Conservation (phyloP, 73 alveolate species). For the Paramecium pentaurelia region DNA sequence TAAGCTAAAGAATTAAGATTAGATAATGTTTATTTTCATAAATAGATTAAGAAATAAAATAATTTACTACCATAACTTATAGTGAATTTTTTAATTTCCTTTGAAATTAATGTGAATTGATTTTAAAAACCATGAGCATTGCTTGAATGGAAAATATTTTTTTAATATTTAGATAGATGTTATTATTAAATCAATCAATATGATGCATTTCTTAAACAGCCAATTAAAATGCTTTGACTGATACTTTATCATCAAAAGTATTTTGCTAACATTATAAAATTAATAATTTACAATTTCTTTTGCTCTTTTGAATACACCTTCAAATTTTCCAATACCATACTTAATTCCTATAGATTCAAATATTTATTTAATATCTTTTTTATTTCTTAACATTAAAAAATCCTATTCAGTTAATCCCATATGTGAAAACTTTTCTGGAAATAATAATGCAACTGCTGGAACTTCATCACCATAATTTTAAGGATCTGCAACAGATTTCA, state of each 20-base stretch:
- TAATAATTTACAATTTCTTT: conserved; percentile 35
- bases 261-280: not conserved
- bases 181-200: not conserved
- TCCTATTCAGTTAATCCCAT: conserved; percentile 58
- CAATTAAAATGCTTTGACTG: conserved; percentile 36
- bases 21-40: not conserved
- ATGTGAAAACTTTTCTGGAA: conserved; percentile 54
- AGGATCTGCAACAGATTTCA: conserved; percentile 64
- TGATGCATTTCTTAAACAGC: conserved; percentile 45
- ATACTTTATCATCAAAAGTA: conserved; percentile 36
- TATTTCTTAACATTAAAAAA: conserved; percentile 44
- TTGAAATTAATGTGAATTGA: not conserved
- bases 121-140: not conserved
- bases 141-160: not conserved
- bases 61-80: not conserved
- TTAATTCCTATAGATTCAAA: conserved; percentile 57
- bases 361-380: conserved; percentile 50
- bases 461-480: conserved; percentile 64
- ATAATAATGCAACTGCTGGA: conserved; percentile 58
- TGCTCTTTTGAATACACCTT: conserved; percentile 63
- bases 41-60: too few species aligned
- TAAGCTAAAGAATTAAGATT: not conserved
- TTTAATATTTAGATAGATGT: not conserved
- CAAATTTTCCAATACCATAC: conserved; percentile 60
- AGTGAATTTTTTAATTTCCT: not conserved